Percentiles rank a stretch among this genome's conserved stretches.
These are phyloP conservation scores for Skeletonema grethae DNA, from an alignment of 108 stramenopile genomes.

Conservation along the genomic window DNA sequence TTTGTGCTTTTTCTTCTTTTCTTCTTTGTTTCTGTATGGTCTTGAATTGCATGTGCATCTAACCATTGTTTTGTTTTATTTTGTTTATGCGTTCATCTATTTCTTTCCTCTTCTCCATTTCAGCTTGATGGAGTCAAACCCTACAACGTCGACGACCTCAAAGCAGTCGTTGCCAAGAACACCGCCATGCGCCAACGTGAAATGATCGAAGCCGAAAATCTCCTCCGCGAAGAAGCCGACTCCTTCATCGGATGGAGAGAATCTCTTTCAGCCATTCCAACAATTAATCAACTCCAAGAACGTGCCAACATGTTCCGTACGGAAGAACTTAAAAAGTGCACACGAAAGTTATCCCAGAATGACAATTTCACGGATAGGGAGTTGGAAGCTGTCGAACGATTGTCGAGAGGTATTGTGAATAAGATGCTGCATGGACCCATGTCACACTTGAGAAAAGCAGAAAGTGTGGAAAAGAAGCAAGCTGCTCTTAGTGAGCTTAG, in stretches of 20 bases:
- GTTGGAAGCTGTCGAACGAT: constrained; percentile 93
- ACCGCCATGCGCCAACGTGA: constrained; percentile 96
- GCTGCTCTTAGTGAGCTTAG: constrained; percentile 86
- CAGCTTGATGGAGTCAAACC: constrained; percentile 81
- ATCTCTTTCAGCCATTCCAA: constrained; percentile 94
- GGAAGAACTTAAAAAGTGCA: constrained; percentile 91
- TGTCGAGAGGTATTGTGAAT: constrained; percentile 96
- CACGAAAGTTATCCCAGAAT: constrained; percentile 81
- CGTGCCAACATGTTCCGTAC: constrained; percentile 92
- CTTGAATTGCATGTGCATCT: background rate
- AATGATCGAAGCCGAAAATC: constrained; percentile 96
- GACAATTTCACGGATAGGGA: constrained; percentile 89
- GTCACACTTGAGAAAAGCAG: constrained; percentile 90
- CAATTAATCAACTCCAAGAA: constrained; percentile 95
- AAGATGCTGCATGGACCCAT: constrained; percentile 98
- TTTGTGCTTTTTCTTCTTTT: background rate
- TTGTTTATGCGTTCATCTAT: background rate
- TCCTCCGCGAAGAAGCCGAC: constrained; percentile 86
- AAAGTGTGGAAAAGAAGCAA: constrained; percentile 87
- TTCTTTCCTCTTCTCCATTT: background rate
- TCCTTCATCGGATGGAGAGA: constrained; percentile 92
- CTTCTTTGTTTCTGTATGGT: constrained; percentile 6
- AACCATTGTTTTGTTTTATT: background rate
- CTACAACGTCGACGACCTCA: constrained; percentile 98
- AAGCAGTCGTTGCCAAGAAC: constrained; percentile 97